phyloP scores from a whole-genome alignment of 352 stramenopile genomes.

The Globisporangium spinosum region DNA sequence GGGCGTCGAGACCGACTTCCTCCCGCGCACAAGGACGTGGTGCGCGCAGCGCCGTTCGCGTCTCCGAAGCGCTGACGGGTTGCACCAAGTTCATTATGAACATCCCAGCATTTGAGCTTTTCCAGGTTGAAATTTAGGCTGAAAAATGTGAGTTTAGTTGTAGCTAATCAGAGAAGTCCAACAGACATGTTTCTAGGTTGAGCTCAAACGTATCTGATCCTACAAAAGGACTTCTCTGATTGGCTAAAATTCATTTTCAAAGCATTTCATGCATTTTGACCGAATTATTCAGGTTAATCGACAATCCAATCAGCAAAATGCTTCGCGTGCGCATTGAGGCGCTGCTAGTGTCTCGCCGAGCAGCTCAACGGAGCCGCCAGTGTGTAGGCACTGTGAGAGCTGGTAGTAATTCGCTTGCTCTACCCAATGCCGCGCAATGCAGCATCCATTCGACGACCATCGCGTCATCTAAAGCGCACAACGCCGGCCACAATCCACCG shows the following conservation, averaged over 20 bases:
- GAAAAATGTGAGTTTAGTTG: no score
- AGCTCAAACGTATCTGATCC: no score
- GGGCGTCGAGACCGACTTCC: slow-evolving; percentile 56
- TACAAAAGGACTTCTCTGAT: no score
- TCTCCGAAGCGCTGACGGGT: slow-evolving; percentile 40
- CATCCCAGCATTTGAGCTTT: no score
- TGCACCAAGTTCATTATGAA: no score
- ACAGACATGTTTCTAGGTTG: no score
- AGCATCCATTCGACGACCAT: not conserved
- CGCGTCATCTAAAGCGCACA: slow-evolving; percentile 5
- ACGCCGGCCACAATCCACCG: not conserved
- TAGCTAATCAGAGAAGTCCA: no score
- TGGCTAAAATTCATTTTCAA: no score
- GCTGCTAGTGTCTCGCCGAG: not conserved
- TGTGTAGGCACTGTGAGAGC: not conserved
- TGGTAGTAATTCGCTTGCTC: no score
- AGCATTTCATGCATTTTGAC: not conserved
- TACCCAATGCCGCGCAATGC: not conserved
- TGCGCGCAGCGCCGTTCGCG: slow-evolving; percentile 29
- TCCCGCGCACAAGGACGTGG: slow-evolving; percentile 43
- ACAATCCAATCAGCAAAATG: not conserved
- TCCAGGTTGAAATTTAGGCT: no score
- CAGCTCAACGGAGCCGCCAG: no score
- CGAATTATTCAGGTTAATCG: no score
- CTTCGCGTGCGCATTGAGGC: not conserved